Evolutionary conservation across 768 basidiomycete species (phyloP).

Genomic region (Suillus lakei): DNA sequence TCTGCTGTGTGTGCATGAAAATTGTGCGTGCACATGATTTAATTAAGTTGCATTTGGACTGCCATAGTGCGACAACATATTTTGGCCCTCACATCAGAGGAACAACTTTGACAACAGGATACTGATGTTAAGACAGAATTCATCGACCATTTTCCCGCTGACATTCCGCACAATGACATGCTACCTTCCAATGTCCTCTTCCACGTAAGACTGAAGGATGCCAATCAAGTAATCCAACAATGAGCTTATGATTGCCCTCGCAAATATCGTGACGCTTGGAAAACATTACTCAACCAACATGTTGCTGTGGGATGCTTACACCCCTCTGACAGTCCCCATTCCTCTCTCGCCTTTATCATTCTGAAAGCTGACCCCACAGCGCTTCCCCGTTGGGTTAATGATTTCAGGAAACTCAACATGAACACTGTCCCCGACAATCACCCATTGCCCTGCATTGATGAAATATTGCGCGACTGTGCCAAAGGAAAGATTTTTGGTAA

Average conservation of each 20-base stretch:
- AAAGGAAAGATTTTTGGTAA: too few species aligned
- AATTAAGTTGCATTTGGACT: too few species aligned
- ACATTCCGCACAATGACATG: conserved; percentile 27
- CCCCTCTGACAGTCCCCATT: conserved; percentile 38
- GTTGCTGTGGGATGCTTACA: conserved; percentile 37
- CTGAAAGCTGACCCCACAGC: conserved; percentile 35
- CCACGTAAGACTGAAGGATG: conserved; percentile 33
- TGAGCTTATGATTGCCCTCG: conserved; percentile 38
- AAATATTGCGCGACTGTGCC: conserved; percentile 21
- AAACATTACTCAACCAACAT: conserved; percentile 37
- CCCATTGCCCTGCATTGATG: conserved; percentile 20
- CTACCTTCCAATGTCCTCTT: conserved; percentile 29
- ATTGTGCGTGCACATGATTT: too few species aligned
- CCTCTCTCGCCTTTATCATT: conserved; percentile 47
- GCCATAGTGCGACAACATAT: too few species aligned
- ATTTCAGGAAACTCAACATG: conserved; percentile 20
- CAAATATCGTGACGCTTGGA: conserved; percentile 40
- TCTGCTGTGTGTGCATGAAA: too few species aligned
- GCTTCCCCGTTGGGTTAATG: conserved; percentile 32
- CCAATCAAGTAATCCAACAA: conserved; percentile 24
- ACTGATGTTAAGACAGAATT: conserved; percentile 18
- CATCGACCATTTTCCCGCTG: conserved; percentile 25
- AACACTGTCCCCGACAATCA: conserved; percentile 22
- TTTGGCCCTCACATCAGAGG: too few species aligned
- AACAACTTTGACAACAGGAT: too few species aligned